Base-by-base conservation (phyloP, 306 rosid species). In the Medicago arabica region DNA sequence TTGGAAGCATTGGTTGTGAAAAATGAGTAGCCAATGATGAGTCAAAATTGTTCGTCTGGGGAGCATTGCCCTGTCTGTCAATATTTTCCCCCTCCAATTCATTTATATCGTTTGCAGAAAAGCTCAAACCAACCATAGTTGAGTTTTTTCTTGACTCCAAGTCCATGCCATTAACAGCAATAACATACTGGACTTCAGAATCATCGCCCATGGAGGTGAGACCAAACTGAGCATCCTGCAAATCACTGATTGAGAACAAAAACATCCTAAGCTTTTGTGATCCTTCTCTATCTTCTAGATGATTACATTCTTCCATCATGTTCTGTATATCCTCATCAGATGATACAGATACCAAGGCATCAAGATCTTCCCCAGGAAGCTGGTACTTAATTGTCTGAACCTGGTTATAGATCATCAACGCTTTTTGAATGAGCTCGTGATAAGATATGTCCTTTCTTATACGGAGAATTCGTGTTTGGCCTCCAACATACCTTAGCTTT, bases 301-400 rank as follows among this genome's bases (percentile, higher is more conserved):
- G 77, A 67, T 50, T 71, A 61, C 81, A 92, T 79, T 92, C 97
- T 51, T 92, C 97, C 91, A 92, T 89, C 97, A 92, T 92, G 71
- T 92, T 92, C 81, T 82, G 91, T 72, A 92, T 59, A 80, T 92
- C 97, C 80, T 92, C 97, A 77, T 92, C 97, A 79, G 80, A 88
- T 23, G 95, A 85, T 66, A 91, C 93, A 14, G 97, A 89, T 65
- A 92, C 93, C 72, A 92, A 85, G 38, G 97, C 96, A 92, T 92
- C 97, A 16, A 92, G 95, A 83, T 92, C 95, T 84, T 92, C 96
- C 36, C 95, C 97, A 0, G 95, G 97, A 70, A 89, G 92, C 87
- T 92, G 97, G 84, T 92, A 92, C 75, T 89, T 92, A 57, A 92
- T 76, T 40, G 86, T 55, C 54, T 81, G 85, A 70, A 86, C 83